Conservation (phyloP, 495 filamentous ascomycete species). For the Darksidea phi region DNA sequence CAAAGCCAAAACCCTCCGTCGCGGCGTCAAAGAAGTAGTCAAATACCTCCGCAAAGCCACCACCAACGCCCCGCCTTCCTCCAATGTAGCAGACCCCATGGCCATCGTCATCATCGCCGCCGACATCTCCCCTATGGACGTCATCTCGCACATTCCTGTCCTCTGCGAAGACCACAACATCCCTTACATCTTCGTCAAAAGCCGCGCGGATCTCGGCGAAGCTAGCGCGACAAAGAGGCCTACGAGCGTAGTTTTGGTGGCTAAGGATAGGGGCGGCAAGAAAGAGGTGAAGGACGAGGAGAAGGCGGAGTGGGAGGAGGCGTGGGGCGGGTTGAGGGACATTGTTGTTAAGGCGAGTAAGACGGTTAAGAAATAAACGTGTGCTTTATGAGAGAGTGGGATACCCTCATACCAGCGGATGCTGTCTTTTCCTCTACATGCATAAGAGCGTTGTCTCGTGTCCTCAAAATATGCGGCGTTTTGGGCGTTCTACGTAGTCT, state of each 20-base stretch:
- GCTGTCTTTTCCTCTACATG: not conserved
- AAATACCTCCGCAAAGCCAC: slow-evolving; percentile 92
- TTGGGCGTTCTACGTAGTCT: too few relatives aligned
- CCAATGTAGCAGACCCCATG: slow-evolving; percentile 55
- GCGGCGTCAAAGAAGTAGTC: slow-evolving; percentile 97
- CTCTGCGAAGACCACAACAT: slow-evolving; percentile 96
- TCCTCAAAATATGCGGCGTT: too few relatives aligned
- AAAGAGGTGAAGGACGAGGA: slow-evolving; percentile 52
- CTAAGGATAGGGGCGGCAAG: slow-evolving; percentile 52
- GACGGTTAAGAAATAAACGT: slow-evolving; percentile 27
- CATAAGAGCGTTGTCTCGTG: not conserved
- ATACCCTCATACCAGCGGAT: too few relatives aligned
- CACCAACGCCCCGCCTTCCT: slow-evolving; percentile 45
- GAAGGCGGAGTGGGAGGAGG: slow-evolving; percentile 26
- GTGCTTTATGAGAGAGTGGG: too few relatives aligned
- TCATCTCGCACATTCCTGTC: slow-evolving; percentile 94
- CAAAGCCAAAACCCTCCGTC: slow-evolving; percentile 88
- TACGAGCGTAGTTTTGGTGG: slow-evolving; percentile 89
- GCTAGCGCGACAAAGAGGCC: slow-evolving; percentile 91
- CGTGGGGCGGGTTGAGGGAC: slow-evolving; percentile 33
- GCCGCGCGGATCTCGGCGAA: slow-evolving; percentile 84
- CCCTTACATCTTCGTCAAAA: slow-evolving; percentile 87
- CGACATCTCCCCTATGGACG: slow-evolving; percentile 95
- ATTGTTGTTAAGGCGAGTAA: slow-evolving; percentile 32
- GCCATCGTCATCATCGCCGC: slow-evolving; percentile 89